phyloP scores from a whole-genome alignment of 73 alveolate genomes.

The Stentor coeruleus region DNA sequence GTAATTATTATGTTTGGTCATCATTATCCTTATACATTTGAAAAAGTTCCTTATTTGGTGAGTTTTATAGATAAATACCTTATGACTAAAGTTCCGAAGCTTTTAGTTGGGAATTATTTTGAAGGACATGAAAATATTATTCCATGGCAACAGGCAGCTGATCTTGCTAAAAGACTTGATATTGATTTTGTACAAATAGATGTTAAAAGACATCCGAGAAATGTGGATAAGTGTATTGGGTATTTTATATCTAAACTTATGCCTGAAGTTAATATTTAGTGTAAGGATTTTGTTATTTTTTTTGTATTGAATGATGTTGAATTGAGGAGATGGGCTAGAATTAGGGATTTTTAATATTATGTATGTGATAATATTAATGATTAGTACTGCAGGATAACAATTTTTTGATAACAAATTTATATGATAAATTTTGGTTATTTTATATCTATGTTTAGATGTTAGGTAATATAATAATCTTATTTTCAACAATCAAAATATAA shows the following conservation, averaged over 20 bases:
- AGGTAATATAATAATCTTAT: too few relatives aligned
- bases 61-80: neutral
- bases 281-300: too few relatives aligned
- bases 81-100: neutral
- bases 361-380: too few relatives aligned
- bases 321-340: too few relatives aligned
- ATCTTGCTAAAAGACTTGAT: neutral
- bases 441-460: too few relatives aligned
- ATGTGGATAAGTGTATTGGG: slow-evolving; percentile 10
- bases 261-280: neutral
- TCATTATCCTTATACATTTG: slow-evolving; percentile 15
- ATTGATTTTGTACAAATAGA: neutral
- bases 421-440: too few relatives aligned
- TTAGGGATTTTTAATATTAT: too few relatives aligned
- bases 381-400: too few relatives aligned
- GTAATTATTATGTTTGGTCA: neutral
- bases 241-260: neutral
- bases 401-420: too few relatives aligned
- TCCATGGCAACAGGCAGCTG: neutral
- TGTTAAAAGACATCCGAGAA: neutral
- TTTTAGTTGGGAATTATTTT: neutral
- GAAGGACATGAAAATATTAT: neutral
- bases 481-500: too few relatives aligned
- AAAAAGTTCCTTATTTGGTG: neutral
- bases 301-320: too few relatives aligned